Evolutionary conservation across 2,329 filamentous ascomycete species (phyloP).

Genomic region (Ophiostoma himal-ulmi): DNA sequence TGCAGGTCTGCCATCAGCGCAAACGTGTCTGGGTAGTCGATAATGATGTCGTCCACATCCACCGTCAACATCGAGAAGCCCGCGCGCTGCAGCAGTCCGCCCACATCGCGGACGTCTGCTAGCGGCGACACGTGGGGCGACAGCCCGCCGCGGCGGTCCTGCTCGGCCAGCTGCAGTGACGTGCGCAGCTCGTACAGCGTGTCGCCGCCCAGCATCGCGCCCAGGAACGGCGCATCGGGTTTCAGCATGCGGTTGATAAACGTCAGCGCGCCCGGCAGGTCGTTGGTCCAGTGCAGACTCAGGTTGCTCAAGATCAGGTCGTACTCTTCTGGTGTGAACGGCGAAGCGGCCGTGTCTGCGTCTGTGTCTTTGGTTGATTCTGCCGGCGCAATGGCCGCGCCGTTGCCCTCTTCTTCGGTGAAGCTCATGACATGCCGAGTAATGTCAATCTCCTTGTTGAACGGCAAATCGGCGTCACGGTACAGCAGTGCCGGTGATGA

Average conservation of each 20-base stretch:
- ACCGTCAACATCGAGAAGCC: slow-evolving; percentile 96
- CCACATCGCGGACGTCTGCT: slow-evolving; percentile 86
- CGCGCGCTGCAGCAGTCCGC: slow-evolving; percentile 75
- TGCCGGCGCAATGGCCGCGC: not conserved
- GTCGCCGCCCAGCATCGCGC: slow-evolving; percentile 94
- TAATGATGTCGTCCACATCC: slow-evolving; percentile 93
- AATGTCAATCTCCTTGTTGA: slow-evolving; percentile 68
- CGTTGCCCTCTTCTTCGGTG: slow-evolving; percentile 43
- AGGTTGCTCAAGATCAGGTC: slow-evolving; percentile 86
- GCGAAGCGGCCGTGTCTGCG: slow-evolving; percentile 39
- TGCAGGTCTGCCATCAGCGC: slow-evolving; percentile 90
- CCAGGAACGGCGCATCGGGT: slow-evolving; percentile 86
- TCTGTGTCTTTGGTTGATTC: not conserved
- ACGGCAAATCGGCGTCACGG: slow-evolving; percentile 68
- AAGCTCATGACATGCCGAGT: slow-evolving; percentile 68
- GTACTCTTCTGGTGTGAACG: slow-evolving; percentile 60
- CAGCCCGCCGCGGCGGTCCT: slow-evolving; percentile 85
- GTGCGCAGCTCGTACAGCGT: slow-evolving; percentile 90
- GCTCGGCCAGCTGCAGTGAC: slow-evolving; percentile 84
- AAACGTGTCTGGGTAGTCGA: slow-evolving; percentile 87
- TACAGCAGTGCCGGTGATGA: slow-evolving; percentile 71
- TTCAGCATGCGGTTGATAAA: slow-evolving; percentile 85
- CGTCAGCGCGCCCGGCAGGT: slow-evolving; percentile 75
- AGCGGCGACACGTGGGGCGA: slow-evolving; percentile 85
- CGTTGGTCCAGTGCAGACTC: slow-evolving; percentile 95